phyloP scores from a whole-genome alignment of 2,329 filamentous ascomycete species.

The Phoma sp. region DNA sequence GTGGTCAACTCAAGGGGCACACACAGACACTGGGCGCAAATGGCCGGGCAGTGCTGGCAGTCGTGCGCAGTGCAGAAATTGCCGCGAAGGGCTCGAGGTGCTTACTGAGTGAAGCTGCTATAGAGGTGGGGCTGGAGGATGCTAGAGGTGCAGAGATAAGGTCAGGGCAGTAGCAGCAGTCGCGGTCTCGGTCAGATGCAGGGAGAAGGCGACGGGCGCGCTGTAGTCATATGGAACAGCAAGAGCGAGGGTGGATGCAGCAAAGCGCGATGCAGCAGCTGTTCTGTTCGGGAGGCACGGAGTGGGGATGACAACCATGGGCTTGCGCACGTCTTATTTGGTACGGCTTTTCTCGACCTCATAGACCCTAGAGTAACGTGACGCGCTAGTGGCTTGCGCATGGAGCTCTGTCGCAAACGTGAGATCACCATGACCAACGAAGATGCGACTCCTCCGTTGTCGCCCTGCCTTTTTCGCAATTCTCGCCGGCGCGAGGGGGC shows the following conservation, averaged over 20 bases:
- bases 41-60: slow-evolving; percentile 12
- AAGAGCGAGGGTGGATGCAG: slow-evolving; percentile 20
- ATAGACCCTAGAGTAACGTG: slow-evolving; percentile 7
- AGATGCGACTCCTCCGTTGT: slow-evolving; percentile 19
- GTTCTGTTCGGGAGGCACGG: slow-evolving; percentile 24
- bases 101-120: slow-evolving; percentile 21
- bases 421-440: slow-evolving; percentile 19
- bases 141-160: slow-evolving; percentile 17
- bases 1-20: slow-evolving; percentile 9
- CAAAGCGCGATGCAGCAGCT: slow-evolving; percentile 24
- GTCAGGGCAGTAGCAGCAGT: slow-evolving; percentile 9
- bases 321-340: slow-evolving; percentile 12
- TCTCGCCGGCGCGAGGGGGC: slow-evolving; percentile 11
- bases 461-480: slow-evolving; percentile 12
- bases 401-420: slow-evolving; percentile 6
- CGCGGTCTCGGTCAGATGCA: slow-evolving; percentile 5
- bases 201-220: slow-evolving; percentile 12
- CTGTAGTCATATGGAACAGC: slow-evolving; percentile 18
- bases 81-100: slow-evolving; percentile 12
- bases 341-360: slow-evolving; percentile 3
- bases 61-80: not conserved
- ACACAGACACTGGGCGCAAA: slow-evolving; percentile 14
- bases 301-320: slow-evolving; percentile 11
- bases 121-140: slow-evolving; percentile 15
- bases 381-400: slow-evolving; percentile 16